Evolutionary conservation across 139 green algal species (phyloP).

Genomic region (Chlamydomonas asymmetrica): DNA sequence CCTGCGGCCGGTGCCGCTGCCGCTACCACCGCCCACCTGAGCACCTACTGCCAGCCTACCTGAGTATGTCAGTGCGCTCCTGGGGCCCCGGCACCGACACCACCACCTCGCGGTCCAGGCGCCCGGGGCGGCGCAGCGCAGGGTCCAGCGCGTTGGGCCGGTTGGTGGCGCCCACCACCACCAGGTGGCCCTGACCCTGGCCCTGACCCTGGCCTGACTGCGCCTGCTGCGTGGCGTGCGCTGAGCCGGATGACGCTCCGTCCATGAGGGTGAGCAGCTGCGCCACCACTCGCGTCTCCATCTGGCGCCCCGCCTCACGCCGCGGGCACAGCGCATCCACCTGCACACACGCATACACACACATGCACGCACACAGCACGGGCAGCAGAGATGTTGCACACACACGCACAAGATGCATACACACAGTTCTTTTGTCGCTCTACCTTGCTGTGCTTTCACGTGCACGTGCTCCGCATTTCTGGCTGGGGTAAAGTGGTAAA

Average conservation of each 20-base stretch:
- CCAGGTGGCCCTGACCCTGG: conserved; percentile 36
- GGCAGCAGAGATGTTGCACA: too few relatives aligned
- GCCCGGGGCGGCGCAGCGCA: conserved; percentile 82
- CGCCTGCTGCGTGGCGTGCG: neutral
- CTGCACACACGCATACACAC: too few relatives aligned
- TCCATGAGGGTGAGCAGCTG: conserved; percentile 97
- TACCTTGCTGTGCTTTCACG: too few relatives aligned
- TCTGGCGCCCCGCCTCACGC: conserved; percentile 54
- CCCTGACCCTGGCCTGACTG: neutral
- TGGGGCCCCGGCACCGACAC: conserved; percentile 58
- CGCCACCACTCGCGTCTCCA: conserved; percentile 86
- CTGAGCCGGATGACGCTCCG: conserved; percentile 36
- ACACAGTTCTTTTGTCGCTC: too few relatives aligned
- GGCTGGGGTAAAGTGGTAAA: too few relatives aligned
- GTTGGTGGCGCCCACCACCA: conserved; percentile 89
- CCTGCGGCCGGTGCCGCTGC: too few relatives aligned
- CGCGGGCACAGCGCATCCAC: conserved; percentile 84
- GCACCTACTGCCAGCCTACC: too few relatives aligned
- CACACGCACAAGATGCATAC: too few relatives aligned
- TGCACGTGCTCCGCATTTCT: too few relatives aligned
- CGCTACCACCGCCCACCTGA: too few relatives aligned
- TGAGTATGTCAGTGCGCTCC: conserved; percentile 46
- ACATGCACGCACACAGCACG: too few relatives aligned
- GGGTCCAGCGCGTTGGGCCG: conserved; percentile 88
- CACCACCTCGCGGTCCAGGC: conserved; percentile 88